Evolutionary conservation across 345 rosid genomes (phyloP), one percentile per base, ranked within the genome.

Genomic region (Rhizophora mangle): DNA sequence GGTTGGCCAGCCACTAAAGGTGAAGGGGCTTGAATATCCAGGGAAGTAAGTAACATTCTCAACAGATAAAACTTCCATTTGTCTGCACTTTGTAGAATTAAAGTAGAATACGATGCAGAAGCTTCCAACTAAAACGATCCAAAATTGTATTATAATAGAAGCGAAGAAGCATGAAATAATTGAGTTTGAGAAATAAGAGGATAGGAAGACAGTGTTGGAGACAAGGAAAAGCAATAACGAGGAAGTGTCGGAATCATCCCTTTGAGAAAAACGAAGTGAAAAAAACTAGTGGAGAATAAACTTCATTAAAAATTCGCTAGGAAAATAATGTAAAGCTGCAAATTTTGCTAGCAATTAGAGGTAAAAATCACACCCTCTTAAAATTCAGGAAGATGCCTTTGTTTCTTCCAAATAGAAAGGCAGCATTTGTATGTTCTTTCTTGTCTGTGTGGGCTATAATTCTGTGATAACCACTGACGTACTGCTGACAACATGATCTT

Each of bases 21-120:
- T 65, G 62, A 78, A 68, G 32, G 74, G 61, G 66, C 70, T 81
- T 31, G 78, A 69, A 65, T 74, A 73, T 9, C 76, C 67, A 8
- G 68, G 46, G 74, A 75, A 72, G 68, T 61, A 36, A 22, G 73
- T 68, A 47, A 37, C 73, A 24, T 80, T 68, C 46, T 65, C 59
- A 1, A 18, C 76, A 8, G 80, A 59, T 30, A 69, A 54, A 54
- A 63, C 31, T 46, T 36, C 51, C 29, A 27, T 27, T 58, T 43
- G 34, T 26, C 86, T 82, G 86, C 69, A 65, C 13, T 15, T 15
- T 2, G 19, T 8, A 6, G 39, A 8, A 39, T 53, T 71, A n/a
- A 54, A 53, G 67, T 53, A 32, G 34, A 56, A 43, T 27, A 29
- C 22, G 37, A 22, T 55, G 26, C 20, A 4, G 21, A 22, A 49